These are phyloP conservation scores for Termitomyces titanicus DNA, from an alignment of 768 basidiomycete genomes.

Conservation along the genomic window DNA sequence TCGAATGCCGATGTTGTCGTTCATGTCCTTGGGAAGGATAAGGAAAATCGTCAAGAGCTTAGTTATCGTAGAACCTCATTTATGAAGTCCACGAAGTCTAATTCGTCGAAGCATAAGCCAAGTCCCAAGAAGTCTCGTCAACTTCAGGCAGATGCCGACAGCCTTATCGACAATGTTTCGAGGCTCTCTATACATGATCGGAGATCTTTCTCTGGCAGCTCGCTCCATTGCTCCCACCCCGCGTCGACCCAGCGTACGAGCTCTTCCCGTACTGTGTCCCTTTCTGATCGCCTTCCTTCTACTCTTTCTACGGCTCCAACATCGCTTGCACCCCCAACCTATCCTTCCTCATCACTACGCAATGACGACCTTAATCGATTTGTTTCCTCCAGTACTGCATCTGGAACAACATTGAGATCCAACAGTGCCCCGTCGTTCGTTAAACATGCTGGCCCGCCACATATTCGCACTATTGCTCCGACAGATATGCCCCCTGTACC, in stretches of 20 bases:
- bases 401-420: conserved; percentile 69
- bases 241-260: conserved; percentile 15
- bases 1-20: conserved; percentile 13
- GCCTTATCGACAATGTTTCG: conserved; percentile 36
- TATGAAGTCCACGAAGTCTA: conserved; percentile 9
- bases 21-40: conserved; percentile 18
- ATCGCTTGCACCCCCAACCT: conserved; percentile 33
- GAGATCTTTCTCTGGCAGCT: conserved; percentile 20
- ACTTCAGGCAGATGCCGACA: conserved; percentile 34
- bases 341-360: conserved; percentile 52
- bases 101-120: conserved; percentile 19
- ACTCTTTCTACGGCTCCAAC: conserved; percentile 17
- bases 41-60: conserved; percentile 28
- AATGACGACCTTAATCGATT: conserved; percentile 83
- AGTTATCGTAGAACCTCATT: conserved; percentile 27
- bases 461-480: conserved; percentile 78
- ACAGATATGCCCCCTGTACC: conserved; percentile 73
- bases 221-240: conserved; percentile 14
- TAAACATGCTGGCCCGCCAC: conserved; percentile 77
- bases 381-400: conserved; percentile 83
- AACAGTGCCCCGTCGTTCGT: conserved; percentile 79
- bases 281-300: conserved; percentile 23
- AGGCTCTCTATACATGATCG: conserved; percentile 41
- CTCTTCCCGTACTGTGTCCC: conserved; percentile 22
- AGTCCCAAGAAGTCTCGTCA: conserved; percentile 43